These are phyloP conservation scores for Sisymbrium altissimum DNA, from an alignment of 345 rosid species.

Conservation along the genomic window DNA sequence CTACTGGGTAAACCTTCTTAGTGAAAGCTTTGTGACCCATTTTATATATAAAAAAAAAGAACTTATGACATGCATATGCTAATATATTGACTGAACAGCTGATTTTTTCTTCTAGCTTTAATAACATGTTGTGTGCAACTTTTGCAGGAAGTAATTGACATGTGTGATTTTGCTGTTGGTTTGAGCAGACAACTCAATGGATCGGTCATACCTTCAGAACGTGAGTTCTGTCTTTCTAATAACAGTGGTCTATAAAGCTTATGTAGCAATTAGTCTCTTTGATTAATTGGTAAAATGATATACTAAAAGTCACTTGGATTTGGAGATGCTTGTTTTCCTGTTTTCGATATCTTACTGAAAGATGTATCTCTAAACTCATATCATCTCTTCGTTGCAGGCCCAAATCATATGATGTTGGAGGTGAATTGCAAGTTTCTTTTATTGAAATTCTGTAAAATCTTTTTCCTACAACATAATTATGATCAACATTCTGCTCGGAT, in stretches of 20 bases:
- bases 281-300: no score
- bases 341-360: neutral
- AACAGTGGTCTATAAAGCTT: neutral
- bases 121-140: neutral
- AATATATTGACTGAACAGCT: neutral
- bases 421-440: constrained; percentile 38
- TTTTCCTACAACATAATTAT: neutral
- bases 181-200: constrained; percentile 96
- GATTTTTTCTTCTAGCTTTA: neutral
- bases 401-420: constrained; percentile 96
- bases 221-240: constrained; percentile 49
- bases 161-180: constrained; percentile 97
- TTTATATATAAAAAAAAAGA: neutral
- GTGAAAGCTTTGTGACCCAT: neutral
- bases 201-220: constrained; percentile 91
- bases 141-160: constrained; percentile 93
- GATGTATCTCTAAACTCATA: constrained; percentile 13
- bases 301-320: neutral
- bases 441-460: neutral
- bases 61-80: neutral
- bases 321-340: neutral
- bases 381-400: constrained; percentile 59
- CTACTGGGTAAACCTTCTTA: neutral
- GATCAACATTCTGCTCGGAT: constrained; percentile 22
- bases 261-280: neutral